Conservation (phyloP, 1,284 basidiomycete genomes). For the Golubevia sp. region DNA sequence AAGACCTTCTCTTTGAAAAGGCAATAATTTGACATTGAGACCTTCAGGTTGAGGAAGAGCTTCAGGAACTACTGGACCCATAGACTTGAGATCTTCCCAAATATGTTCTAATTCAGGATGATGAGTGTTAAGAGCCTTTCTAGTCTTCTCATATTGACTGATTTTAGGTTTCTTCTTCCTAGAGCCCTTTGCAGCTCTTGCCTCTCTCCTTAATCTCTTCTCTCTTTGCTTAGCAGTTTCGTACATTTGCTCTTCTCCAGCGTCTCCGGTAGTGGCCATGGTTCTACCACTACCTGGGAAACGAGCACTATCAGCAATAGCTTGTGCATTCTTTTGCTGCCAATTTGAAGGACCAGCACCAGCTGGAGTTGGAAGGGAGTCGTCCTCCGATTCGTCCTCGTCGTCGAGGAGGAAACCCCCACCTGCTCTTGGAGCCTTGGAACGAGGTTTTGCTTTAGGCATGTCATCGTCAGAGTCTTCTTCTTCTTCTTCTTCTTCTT, state of each 20-base stretch:
- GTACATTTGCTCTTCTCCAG: constrained; percentile 26
- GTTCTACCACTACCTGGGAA: constrained; percentile 1
- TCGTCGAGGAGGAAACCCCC: neutral
- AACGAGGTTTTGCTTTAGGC: constrained; percentile 24
- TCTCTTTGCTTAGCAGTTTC: constrained; percentile 45
- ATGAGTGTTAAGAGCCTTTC: constrained; percentile 24
- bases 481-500: constrained; percentile 21
- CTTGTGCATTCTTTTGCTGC: neutral
- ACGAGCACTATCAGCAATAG: neutral
- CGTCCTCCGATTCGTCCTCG: neutral
- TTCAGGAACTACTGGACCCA: constrained; percentile 64
- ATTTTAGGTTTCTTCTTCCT: constrained; percentile 15
- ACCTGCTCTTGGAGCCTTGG: neutral
- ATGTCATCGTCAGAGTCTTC: constrained; percentile 12
- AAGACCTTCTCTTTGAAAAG: constrained; percentile 85
- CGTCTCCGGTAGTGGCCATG: constrained; percentile 3
- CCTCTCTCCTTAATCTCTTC: constrained; percentile 25
- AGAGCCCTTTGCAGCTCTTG: constrained; percentile 21
- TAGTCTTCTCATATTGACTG: constrained; percentile 4
- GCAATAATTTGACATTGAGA: constrained; percentile 68
- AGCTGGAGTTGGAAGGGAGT: neutral
- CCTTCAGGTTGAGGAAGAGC: constrained; percentile 80
- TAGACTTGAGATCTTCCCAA: constrained; percentile 80
- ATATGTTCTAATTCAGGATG: constrained; percentile 76
- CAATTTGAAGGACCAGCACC: neutral